Evolutionary conservation across 768 basidiomycete genomes (phyloP), one percentile per base, ranked within the genome.

Genomic region (Boletus reticulatus): DNA sequence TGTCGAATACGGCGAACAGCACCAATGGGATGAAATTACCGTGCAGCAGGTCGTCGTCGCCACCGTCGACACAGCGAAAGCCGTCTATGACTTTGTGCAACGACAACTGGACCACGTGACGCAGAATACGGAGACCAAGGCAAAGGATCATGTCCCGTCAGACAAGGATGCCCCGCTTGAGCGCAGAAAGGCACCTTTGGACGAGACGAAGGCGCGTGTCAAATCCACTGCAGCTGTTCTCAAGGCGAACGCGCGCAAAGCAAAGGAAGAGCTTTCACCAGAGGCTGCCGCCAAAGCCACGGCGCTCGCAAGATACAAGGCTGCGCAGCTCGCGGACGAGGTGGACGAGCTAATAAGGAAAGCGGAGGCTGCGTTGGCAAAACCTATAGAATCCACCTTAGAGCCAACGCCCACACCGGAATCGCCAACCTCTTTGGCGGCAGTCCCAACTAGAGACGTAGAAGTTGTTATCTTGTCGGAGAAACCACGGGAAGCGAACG

Each of bases 1-100:
- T 71, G 77, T 95, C 39, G 88, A 94, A 55, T 93, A 84, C 65
- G 89, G 88, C 11, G 92, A 97, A 65, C 77, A 80, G 29, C 76
- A 84, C 53, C 80, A 84, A 14, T 94, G 92, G 90, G 89, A 94
- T 62, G 81, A 78, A 7, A 73, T 92, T 57, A 90, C 91, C 32
- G 56, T 84, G 19, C 76, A 80, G 49, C 78, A 86, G 57, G 78
- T 83, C 42, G 63, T 88, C 56, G 76, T 84, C 10, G 73, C 80
- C 11, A 74, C 80, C 29, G 80, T 81, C 56, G 79, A 78, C 48
- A 74, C 77, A 3, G 75, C 79, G 49, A 75, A 75, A 22, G 66
- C 77, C 16, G 71, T 77, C n/a, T 81, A 84, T 62, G 72, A 73
- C 50, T 81, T 83, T 62, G 71, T 83, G 27, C 76, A 75, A 27